A percentile compares a stretch with the other conserved stretches of the same genome.
Evolutionary conservation across 75 land plant species (phyloP).

Genomic region (Selaginella moellendorffii): DNA sequence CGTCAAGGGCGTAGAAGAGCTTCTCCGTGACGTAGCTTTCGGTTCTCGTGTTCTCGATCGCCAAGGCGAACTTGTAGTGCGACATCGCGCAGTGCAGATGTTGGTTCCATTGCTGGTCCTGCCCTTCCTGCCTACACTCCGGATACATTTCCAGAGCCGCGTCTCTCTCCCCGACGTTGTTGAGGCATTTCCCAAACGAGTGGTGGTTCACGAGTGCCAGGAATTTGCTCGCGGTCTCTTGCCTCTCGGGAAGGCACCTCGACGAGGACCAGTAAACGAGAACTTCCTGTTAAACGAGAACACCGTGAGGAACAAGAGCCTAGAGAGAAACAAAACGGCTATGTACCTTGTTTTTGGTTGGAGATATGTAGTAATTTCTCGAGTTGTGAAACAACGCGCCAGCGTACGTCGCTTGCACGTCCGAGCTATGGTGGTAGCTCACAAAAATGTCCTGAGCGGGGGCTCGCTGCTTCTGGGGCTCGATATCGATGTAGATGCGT

Average conservation of each 20-base stretch:
- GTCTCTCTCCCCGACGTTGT: conserved; percentile 66
- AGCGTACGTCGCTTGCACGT: conserved; percentile 92
- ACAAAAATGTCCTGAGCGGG: conserved; percentile 70
- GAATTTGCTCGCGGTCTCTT: conserved; percentile 41
- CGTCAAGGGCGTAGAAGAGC: conserved; percentile 79
- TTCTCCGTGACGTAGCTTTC: conserved; percentile 99
- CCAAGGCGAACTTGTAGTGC: conserved; percentile 90
- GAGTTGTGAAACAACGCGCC: conserved; percentile 64
- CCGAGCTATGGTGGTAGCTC: conserved; percentile 76
- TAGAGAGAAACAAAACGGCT: no score
- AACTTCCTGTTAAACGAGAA: conserved; percentile 40
- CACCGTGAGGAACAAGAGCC: no score
- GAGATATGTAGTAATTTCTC: conserved; percentile 63
- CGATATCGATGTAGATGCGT: conserved; percentile 80
- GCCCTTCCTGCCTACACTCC: conserved; percentile 31
- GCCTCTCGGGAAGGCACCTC: conserved; percentile 51
- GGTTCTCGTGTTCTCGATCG: conserved; percentile 84
- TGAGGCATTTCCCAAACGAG: conserved; percentile 91
- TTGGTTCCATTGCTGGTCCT: conserved; percentile 56
- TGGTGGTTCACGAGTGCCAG: conserved; percentile 60
- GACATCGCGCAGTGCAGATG: conserved; percentile 98
- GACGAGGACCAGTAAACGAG: conserved; percentile 99
- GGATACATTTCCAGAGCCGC: conserved; percentile 57
- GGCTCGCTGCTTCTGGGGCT: conserved; percentile 51
- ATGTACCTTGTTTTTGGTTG: conserved; percentile 57